Conservation (phyloP, 2,329 filamentous ascomycete genomes). For the Fusarium goolgardi region DNA sequence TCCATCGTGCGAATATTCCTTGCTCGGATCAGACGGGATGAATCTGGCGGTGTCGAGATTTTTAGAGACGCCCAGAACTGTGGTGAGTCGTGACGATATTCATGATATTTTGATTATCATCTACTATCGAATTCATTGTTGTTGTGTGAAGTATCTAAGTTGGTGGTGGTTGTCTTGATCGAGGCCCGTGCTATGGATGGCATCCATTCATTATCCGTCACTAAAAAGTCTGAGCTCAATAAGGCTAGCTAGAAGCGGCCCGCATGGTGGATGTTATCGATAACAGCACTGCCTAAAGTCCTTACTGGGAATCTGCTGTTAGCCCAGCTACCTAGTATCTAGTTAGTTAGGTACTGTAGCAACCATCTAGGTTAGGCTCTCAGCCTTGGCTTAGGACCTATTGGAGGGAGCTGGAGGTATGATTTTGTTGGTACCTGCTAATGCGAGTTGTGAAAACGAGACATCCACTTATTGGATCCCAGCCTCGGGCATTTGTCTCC, state of each 20-base stretch:
- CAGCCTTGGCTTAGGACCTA: constrained; percentile 14
- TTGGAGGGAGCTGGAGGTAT: background rate
- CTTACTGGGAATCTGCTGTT: background rate
- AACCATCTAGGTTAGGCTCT: constrained; percentile 19
- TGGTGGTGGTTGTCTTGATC: constrained; percentile 1
- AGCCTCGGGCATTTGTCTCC: constrained; percentile 4
- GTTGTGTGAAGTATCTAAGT: constrained; percentile 6
- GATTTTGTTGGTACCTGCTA: constrained; percentile 1
- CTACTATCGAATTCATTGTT: background rate
- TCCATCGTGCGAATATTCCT: constrained; percentile 22
- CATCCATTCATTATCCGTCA: background rate
- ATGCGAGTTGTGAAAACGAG: background rate
- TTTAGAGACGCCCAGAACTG: background rate
- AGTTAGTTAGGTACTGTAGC: background rate
- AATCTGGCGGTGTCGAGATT: constrained; percentile 20
- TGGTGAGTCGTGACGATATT: background rate
- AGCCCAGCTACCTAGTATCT: background rate
- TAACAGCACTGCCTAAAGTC: constrained; percentile 11
- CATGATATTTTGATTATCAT: background rate
- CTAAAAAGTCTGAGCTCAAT: constrained; percentile 3
- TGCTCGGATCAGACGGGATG: constrained; percentile 23
- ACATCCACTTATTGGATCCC: background rate
- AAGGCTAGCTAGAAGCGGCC: constrained; percentile 22
- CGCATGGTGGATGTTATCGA: constrained; percentile 26
- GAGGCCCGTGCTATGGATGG: constrained; percentile 4